Evolutionary conservation across 306 rosid genomes (phyloP).

Genomic region (Spatholobus suberectus): DNA sequence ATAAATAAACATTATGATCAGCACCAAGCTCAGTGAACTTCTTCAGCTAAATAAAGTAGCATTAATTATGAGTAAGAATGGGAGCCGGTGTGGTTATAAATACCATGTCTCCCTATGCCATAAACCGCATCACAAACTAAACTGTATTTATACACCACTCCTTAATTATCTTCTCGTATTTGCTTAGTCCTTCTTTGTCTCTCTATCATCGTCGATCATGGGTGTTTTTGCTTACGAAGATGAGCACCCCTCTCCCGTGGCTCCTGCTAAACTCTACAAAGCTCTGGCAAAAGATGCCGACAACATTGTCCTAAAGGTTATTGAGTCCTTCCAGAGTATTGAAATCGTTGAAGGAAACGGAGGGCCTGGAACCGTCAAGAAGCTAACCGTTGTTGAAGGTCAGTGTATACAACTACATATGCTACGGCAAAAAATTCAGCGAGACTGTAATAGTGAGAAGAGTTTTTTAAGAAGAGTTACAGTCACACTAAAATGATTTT

Average conservation of each 20-base stretch:
- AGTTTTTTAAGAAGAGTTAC: too few species aligned
- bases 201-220: conserved; percentile 37
- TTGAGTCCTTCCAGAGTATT: not conserved
- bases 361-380: conserved; percentile 54
- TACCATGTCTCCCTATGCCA: not conserved
- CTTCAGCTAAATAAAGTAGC: not conserved
- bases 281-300: conserved; percentile 42
- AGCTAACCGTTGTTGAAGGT: conserved; percentile 28
- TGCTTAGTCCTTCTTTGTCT: not conserved
- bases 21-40: not conserved
- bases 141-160: too few species aligned
- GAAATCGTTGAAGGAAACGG: conserved; percentile 55
- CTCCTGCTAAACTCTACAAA: conserved; percentile 46
- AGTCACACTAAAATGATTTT: not conserved
- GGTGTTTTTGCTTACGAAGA: conserved; percentile 42
- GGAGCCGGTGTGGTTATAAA: conserved; percentile 1
- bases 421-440: too few species aligned
- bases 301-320: conserved; percentile 39
- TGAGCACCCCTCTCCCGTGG: conserved; percentile 23
- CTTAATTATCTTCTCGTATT: not conserved
- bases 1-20: not conserved
- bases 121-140: conserved; percentile 14
- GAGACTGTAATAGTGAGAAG: not conserved
- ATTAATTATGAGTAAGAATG: not conserved
- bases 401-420: too few species aligned